Evolutionary conservation across 140 eudicot genomes (phyloP), one percentile per base, ranked within the genome.

Genomic region (Erigeron philadelphicus): DNA sequence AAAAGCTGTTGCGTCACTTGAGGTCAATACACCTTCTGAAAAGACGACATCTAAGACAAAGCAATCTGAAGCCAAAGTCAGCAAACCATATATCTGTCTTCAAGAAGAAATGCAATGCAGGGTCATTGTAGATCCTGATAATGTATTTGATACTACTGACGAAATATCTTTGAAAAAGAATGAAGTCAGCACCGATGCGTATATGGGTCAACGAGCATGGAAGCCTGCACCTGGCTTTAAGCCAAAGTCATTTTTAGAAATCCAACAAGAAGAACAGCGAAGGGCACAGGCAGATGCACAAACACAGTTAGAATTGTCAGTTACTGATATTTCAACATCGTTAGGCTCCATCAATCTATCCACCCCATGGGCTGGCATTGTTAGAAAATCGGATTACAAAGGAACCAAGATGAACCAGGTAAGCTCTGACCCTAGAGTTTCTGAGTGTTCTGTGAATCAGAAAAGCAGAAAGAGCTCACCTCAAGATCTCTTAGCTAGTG

Each of bases 251-350:
- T 75, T 94, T 3, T 49, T 85, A 65, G 99, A 94, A 75, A 94
- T 94, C 72, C 99, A 94, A 50, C 87, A 89, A 78, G 99, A 94
- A 80, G 96, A 89, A 75, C 97, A 89, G 80, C 68, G 85, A 55
- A 82, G 86, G 78, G 86, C 87, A 35, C 86, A 73, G 5, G 82
- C 62, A 18, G 82, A 81, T 16, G 93, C 86, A 6, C 83, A 73
- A 3, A 18, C 70, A 13, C 76, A 71, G 9, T 53, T 72, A 61
- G 95, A 87, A 42, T 67, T 61, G 59, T 43, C 72, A 2, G 85
- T 67, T 69, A 23, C 89, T 61, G 94, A 78, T 53, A 79, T 83
- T 31, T 80, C 95, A 58, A 65, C 83, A 19, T 72, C 97, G 65
- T 70, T 87, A 61, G 81, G 83, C 65, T 83, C 90, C 41, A 40